phyloP scores from a whole-genome alignment of 2,329 filamentous ascomycete species.

The Chaetothyriales sp. region DNA sequence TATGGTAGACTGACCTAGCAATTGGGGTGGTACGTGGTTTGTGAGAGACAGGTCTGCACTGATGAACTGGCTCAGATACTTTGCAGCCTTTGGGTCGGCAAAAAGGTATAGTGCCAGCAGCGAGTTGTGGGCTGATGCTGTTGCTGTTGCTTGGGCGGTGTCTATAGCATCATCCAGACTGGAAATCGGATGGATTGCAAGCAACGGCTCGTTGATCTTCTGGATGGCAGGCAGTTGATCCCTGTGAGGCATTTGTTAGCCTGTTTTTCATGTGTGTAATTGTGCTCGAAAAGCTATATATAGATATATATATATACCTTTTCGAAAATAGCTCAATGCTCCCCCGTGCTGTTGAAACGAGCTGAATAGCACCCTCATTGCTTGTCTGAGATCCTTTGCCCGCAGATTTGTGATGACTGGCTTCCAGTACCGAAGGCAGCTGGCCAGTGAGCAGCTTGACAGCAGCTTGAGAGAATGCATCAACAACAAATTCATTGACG shows the following conservation, averaged over 20 bases:
- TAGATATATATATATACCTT: no score
- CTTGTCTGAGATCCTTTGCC: constrained; percentile 23
- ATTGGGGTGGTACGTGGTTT: constrained; percentile 42
- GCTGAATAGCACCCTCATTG: constrained; percentile 1
- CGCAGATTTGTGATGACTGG: constrained; percentile 4
- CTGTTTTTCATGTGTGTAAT: not conserved
- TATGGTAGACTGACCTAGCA: constrained; percentile 35
- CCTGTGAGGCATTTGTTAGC: not conserved
- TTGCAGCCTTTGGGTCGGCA: constrained; percentile 34
- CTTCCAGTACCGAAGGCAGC: constrained; percentile 11
- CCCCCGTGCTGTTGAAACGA: constrained; percentile 21
- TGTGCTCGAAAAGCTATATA: no score
- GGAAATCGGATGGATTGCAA: constrained; percentile 33
- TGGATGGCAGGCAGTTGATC: constrained; percentile 17
- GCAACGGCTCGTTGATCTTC: constrained; percentile 30
- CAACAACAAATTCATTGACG: constrained; percentile 48
- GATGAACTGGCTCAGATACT: constrained; percentile 46
- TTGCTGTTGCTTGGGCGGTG: constrained; percentile 23
- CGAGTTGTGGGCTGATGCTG: constrained; percentile 11
- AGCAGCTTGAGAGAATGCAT: constrained; percentile 38
- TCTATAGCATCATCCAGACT: constrained; percentile 43
- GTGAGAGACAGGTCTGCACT: constrained; percentile 35
- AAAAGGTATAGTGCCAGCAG: constrained; percentile 40
- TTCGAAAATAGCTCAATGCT: constrained; percentile 20
- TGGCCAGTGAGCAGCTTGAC: constrained; percentile 15